Percentiles rank a stretch among this genome's conserved stretches.
phyloP scores from a whole-genome alignment of 208 protist species.

The Novymonas esmeraldas region DNA sequence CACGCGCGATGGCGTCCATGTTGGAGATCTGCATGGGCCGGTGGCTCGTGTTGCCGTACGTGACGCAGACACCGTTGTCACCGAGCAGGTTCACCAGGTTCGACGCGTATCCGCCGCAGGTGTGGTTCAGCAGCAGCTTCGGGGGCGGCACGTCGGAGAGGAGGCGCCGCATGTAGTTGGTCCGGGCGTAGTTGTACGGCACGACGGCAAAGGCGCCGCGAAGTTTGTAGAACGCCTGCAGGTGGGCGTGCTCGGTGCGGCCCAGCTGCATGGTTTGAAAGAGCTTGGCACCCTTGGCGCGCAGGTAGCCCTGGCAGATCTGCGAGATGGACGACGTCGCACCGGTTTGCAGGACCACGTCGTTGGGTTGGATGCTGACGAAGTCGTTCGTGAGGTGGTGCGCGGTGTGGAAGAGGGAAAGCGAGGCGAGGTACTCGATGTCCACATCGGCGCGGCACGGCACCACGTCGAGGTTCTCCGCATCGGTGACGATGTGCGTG shows the following conservation, averaged over 20 bases:
- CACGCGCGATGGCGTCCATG: constrained; percentile 90
- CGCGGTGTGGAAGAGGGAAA: constrained; percentile 97
- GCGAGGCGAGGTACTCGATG: constrained; percentile 92
- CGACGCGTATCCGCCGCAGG: constrained; percentile 91
- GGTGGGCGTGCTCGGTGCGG: constrained; percentile 85
- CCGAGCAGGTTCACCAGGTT: constrained; percentile 91
- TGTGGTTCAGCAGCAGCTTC: constrained; percentile 95
- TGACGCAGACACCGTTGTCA: constrained; percentile 93
- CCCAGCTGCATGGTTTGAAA: constrained; percentile 92
- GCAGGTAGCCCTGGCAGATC: constrained; percentile 89
- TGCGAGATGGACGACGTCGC: constrained; percentile 87
- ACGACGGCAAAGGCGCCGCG: constrained; percentile 85
- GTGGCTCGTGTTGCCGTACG: constrained; percentile 96
- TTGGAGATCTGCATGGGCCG: constrained; percentile 94
- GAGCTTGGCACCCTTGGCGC: constrained; percentile 86
- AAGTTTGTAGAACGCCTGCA: constrained; percentile 85
- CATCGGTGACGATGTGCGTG: constrained; percentile 88
- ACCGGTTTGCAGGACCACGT: constrained; percentile 87
- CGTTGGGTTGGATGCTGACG: constrained; percentile 90
- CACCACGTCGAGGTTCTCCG: constrained; percentile 85
- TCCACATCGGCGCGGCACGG: constrained; percentile 90
- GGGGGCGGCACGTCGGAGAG: constrained; percentile 93
- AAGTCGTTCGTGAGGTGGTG: constrained; percentile 96
- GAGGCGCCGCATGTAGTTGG: constrained; percentile 91
- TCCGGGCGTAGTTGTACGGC: constrained; percentile 86